These are phyloP conservation scores for Coemansia sp. DNA, from an alignment of 371 early-diverging fungal genomes.

Conservation along the genomic window DNA sequence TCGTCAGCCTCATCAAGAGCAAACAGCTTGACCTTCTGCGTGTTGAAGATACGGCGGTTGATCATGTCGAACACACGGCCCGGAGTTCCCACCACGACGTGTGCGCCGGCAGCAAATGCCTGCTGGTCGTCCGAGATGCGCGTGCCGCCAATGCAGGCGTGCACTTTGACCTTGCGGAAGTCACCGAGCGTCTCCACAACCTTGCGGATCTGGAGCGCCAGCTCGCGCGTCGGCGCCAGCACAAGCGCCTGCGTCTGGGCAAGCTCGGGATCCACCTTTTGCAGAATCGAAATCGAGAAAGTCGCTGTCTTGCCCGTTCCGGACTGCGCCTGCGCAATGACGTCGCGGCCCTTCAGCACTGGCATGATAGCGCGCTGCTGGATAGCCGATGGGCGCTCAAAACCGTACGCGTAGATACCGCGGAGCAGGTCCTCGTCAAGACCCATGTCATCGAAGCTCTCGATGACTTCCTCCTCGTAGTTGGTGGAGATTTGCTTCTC, in stretches of 20 bases:
- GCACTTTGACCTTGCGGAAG: constrained; percentile 91
- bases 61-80: constrained; percentile 99
- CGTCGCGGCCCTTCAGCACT: constrained; percentile 91
- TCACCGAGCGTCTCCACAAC: constrained; percentile 92
- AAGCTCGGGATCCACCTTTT: constrained; percentile 82
- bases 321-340: constrained; percentile 99
- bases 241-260: constrained; percentile 96
- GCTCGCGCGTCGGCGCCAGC: constrained; percentile 98
- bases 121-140: constrained; percentile 88
- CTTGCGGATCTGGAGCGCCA: constrained; percentile 96
- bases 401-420: constrained; percentile 96
- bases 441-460: constrained; percentile 90
- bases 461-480: constrained; percentile 66
- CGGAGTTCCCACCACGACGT: constrained; percentile 99
- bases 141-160: constrained; percentile 98
- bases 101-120: constrained; percentile 83
- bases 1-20: constrained; percentile 99
- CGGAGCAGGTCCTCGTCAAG: constrained; percentile 94
- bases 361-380: constrained; percentile 97
- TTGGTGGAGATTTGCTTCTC: constrained; percentile 49
- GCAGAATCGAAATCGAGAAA: constrained; percentile 97
- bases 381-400: constrained; percentile 87
- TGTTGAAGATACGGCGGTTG: constrained; percentile 80
- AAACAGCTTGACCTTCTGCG: constrained; percentile 92
- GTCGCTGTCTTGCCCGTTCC: constrained; percentile 99